Evolutionary conservation across 805 yeast genomes (phyloP).

Genomic region (Blastobotrys americana): DNA sequence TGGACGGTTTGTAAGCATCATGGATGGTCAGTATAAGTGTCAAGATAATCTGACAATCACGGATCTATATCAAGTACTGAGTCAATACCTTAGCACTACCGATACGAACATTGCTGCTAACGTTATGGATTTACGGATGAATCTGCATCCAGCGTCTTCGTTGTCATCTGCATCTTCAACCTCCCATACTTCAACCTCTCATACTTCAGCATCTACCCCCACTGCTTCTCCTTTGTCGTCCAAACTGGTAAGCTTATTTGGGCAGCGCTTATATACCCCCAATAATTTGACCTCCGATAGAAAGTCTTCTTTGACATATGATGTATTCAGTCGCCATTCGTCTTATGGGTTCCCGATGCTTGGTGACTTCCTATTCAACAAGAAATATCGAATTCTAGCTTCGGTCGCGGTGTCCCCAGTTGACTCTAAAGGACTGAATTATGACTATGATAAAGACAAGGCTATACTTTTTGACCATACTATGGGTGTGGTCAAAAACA

Average conservation of each 20-base stretch:
- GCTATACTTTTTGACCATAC: background rate
- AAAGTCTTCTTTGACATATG: background rate
- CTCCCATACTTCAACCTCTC: too few species aligned
- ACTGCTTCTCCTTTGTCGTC: slow-evolving; percentile 6
- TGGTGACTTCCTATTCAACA: slow-evolving; percentile 4
- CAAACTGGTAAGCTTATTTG: background rate
- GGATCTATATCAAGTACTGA: slow-evolving; percentile 22
- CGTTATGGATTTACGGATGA: slow-evolving; percentile 33
- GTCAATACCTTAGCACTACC: slow-evolving; percentile 34
- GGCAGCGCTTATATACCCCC: slow-evolving; percentile 17
- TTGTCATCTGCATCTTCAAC: too few species aligned
- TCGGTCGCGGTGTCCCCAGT: slow-evolving; percentile 1
- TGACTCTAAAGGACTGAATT: background rate
- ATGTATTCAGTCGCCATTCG: background rate
- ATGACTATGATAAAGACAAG: slow-evolving; percentile 2
- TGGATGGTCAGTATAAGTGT: slow-evolving; percentile 7
- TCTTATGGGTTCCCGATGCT: slow-evolving; percentile 6
- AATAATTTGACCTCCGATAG: slow-evolving; percentile 10
- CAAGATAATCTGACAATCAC: slow-evolving; percentile 17
- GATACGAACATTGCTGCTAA: slow-evolving; percentile 43
- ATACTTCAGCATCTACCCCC: too few species aligned
- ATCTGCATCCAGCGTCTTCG: slow-evolving; percentile 21
- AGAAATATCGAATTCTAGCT: slow-evolving; percentile 2
- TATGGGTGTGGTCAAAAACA: slow-evolving; percentile 11
- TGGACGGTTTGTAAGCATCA: background rate